Percentiles rank a stretch among this genome's conserved stretches.
Conservation (phyloP, 2,329 filamentous ascomycete species). For the Dactylellina drechsleri region DNA sequence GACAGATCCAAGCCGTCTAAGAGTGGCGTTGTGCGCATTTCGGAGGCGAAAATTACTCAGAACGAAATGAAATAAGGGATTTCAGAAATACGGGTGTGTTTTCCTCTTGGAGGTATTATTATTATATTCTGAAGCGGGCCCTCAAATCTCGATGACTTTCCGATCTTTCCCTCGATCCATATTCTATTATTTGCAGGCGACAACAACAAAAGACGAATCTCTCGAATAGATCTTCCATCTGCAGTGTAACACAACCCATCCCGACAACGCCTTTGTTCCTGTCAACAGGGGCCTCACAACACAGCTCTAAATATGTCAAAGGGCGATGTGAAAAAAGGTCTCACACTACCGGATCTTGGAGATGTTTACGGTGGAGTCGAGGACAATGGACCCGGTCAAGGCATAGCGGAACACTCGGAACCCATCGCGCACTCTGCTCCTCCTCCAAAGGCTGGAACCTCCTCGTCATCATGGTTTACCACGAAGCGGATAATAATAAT, state of each 20-base stretch:
- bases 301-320: conserved; percentile 38
- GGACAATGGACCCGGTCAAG: conserved; percentile 26
- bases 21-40: conserved; percentile 35
- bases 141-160: not conserved
- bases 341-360: conserved; percentile 30
- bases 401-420: conserved; percentile 24
- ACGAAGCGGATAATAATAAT: conserved; percentile 53
- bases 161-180: not conserved
- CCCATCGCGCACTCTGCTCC: conserved; percentile 33
- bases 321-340: conserved; percentile 29
- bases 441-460: conserved; percentile 15
- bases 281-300: conserved; percentile 5
- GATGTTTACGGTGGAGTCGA: conserved; percentile 51
- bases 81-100: not conserved
- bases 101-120: not conserved
- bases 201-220: not conserved
- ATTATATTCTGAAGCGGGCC: not conserved
- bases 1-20: conserved; percentile 1
- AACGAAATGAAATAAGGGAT: conserved; percentile 1
- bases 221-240: not conserved
- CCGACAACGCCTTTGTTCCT: conserved; percentile 24
- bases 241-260: conserved; percentile 27
- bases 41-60: conserved; percentile 33
- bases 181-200: not conserved
- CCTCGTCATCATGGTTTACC: conserved; percentile 43